These are phyloP conservation scores for Tricholoma hemisulphureum DNA, from an alignment of 768 basidiomycete genomes.

Conservation along the genomic window DNA sequence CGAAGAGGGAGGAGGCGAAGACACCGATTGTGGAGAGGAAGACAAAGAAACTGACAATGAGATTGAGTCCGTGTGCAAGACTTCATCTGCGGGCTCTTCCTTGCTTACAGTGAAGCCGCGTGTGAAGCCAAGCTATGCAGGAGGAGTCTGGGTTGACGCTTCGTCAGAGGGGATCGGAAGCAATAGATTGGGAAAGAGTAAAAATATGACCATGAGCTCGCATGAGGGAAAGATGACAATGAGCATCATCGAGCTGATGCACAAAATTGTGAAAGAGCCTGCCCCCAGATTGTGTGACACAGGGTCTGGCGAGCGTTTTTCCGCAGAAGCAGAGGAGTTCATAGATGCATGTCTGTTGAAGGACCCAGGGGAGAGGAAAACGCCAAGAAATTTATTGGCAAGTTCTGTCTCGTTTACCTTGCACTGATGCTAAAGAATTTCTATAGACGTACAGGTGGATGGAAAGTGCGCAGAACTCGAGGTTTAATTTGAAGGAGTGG, in stretches of 20 bases:
- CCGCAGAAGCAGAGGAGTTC: conserved; percentile 73
- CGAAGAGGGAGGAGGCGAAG: conserved; percentile 28
- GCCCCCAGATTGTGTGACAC: conserved; percentile 64
- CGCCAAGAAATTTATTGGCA: conserved; percentile 83
- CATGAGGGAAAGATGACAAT: conserved; percentile 94
- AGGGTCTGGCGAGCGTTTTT: conserved; percentile 63
- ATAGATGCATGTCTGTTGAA: conserved; percentile 89
- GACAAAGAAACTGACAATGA: conserved; percentile 64
- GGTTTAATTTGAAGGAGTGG: conserved; percentile 75
- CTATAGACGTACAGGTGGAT: conserved; percentile 72
- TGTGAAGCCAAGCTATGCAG: neutral
- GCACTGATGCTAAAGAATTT: conserved; percentile 1
- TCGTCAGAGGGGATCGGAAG: neutral
- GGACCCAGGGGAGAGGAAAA: conserved; percentile 76
- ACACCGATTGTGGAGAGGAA: neutral
- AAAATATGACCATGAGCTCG: conserved; percentile 84
- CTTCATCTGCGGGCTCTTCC: conserved; percentile 45
- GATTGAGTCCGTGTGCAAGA: conserved; percentile 69
- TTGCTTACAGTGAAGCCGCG: neutral
- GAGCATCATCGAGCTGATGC: conserved; percentile 94
- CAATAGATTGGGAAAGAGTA: conserved; percentile 52
- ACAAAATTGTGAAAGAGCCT: conserved; percentile 98
- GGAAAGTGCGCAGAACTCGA: conserved; percentile 51
- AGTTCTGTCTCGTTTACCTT: conserved; percentile 25
- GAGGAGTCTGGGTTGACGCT: neutral